These are phyloP conservation scores for Paraurostyla sp. DNA, from an alignment of 73 alveolate genomes.

Conservation along the genomic window DNA sequence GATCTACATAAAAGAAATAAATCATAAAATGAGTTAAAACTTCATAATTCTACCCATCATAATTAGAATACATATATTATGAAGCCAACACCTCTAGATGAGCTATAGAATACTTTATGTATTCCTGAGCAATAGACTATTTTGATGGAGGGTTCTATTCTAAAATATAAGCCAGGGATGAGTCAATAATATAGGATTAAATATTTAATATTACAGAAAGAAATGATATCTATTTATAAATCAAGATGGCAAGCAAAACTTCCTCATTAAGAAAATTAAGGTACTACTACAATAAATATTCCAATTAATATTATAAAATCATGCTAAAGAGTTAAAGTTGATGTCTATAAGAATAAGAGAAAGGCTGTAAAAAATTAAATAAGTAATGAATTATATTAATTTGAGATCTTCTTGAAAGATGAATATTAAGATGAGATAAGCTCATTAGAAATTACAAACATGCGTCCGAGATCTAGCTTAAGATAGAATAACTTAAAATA, in stretches of 20 bases:
- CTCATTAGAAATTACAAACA: not conserved
- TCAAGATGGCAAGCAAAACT: conserved; percentile 58
- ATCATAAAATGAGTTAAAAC: too few relatives aligned
- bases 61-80: not conserved
- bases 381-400: not conserved
- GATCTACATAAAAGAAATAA: not conserved
- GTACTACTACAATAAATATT: not conserved
- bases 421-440: conserved; percentile 29
- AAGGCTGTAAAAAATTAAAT: not conserved
- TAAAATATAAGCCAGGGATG: conserved; percentile 52
- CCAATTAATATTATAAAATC: not conserved
- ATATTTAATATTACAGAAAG: not conserved
- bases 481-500: too few relatives aligned
- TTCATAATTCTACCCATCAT: not conserved
- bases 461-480: too few relatives aligned
- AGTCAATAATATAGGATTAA: not conserved
- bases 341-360: not conserved
- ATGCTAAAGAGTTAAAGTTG: conserved; percentile 29
- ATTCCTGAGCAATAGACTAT: not conserved
- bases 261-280: conserved; percentile 18
- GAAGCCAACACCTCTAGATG: not conserved
- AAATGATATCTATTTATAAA: not conserved
- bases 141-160: conserved; percentile 34
- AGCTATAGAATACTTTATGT: not conserved
- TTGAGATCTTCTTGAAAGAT: conserved; percentile 38